Base-by-base conservation (phyloP, 2,329 filamentous ascomycete species). In the Hansfordia pulvinata region DNA sequence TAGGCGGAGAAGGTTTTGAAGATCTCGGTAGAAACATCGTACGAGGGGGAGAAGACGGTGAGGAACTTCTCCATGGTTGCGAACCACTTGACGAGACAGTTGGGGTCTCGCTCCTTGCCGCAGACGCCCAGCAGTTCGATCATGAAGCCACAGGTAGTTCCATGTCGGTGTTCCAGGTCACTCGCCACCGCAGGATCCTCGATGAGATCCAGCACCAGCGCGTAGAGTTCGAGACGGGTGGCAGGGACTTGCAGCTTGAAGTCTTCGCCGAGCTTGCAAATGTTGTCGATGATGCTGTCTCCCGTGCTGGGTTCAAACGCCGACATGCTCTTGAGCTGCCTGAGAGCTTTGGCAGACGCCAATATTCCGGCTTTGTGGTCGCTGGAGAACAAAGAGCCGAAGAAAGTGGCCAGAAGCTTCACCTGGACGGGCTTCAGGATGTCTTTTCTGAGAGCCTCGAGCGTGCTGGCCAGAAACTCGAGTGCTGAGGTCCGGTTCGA, bases 321-420 rank as follows among this genome's bases (percentile, higher is more conserved):
- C 26, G 58, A 60, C 59, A 68, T 69, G 25, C 40, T 37, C 21
- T 51, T 52, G 25, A 72, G 58, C 16, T 56, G 53, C 2, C 53
- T 52, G n/a, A 72, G 44, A 2, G 67, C 66, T 23, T 57, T 62
- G 4, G 64, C 53, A 3, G 67, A 65, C 1, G 67, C 57, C 22
- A 64, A 48, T 29, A 72, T 60, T 20, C 68, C 68, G n/a, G 64
- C 66, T 39, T 66, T 66, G 46, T 70, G 65, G 35, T 72, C 67
- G 28, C 65, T 60, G 3, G 62, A 62, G 35, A 71, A 72, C 54
- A 72, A 66, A 31, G 63, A 60, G 10, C 62, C 60, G 30, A 73
- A 73, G 48, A 71, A 73, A 19, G 52, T 50, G 15, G 69, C 50
- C 7, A 68, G 42, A 1, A 66, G 43, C 26, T 60, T 58, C 17